A percentile compares a stretch with the other conserved stretches of the same genome.
Evolutionary conservation across 1,139 yeast genomes (phyloP).

Genomic region (Taphrina wiesneri): DNA sequence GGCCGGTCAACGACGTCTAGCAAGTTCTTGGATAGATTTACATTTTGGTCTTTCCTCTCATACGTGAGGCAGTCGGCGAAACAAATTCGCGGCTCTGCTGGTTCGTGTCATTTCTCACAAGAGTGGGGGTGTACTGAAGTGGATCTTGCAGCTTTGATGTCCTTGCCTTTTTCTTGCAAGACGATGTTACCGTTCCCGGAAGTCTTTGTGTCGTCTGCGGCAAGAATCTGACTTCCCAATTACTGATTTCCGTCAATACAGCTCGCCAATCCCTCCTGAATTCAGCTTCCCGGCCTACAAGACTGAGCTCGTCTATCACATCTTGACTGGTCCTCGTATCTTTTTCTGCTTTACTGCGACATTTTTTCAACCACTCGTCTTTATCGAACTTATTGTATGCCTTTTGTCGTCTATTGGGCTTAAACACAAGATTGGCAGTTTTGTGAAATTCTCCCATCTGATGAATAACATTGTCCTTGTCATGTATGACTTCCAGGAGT

Average conservation of each 20-base stretch:
- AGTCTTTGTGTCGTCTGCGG: conserved; percentile 1
- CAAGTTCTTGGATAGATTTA: not conserved
- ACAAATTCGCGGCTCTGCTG: conserved; percentile 5
- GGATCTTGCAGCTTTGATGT: not conserved
- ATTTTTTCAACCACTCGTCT: not conserved
- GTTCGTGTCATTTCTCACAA: not conserved
- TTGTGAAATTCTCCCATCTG: conserved; percentile 16
- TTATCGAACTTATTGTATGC: conserved; percentile 7
- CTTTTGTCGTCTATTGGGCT: conserved; percentile 14
- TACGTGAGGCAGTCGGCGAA: not conserved
- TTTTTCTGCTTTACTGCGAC: conserved; percentile 3
- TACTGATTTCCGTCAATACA: not conserved
- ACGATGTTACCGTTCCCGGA: conserved; percentile 3
- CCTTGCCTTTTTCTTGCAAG: not conserved
- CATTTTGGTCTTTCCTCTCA: not conserved
- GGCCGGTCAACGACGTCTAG: not conserved
- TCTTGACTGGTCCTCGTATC: conserved; percentile 3
- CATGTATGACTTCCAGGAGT: conserved; percentile 3
- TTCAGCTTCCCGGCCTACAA: conserved; percentile 3
- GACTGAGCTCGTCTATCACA: conserved; percentile 14
- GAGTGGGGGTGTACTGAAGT: not conserved
- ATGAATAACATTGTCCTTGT: conserved; percentile 18
- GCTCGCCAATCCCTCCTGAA: conserved; percentile 23
- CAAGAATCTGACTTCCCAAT: conserved; percentile 15
- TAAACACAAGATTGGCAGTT: conserved; percentile 7